Percentiles rank a stretch among this genome's conserved stretches.
Conservation (phyloP, 345 rosid species). For the Cochlearia excelsa region DNA sequence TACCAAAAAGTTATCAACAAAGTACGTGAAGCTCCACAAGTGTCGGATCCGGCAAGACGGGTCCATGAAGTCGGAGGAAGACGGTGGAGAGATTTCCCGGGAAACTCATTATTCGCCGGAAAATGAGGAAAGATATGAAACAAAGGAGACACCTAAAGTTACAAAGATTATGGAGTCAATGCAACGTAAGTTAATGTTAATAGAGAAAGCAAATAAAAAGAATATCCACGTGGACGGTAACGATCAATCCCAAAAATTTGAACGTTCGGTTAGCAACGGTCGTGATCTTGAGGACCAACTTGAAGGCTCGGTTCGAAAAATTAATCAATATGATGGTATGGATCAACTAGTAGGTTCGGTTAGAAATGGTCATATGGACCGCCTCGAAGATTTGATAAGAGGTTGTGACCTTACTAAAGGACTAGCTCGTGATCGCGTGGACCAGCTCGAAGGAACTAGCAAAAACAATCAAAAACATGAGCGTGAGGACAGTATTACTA, state of each 20-base stretch:
- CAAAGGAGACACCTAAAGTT: slow-evolving; percentile 22
- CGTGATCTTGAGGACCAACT: neutral
- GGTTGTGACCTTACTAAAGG: slow-evolving; percentile 11
- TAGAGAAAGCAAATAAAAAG: slow-evolving; percentile 21
- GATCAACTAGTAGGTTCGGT: slow-evolving; percentile 22
- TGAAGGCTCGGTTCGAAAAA: slow-evolving; percentile 7
- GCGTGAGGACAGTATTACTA: too few species aligned
- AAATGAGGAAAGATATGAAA: neutral
- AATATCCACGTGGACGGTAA: slow-evolving; percentile 17
- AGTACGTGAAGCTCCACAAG: slow-evolving; percentile 35
- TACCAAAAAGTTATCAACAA: slow-evolving; percentile 31
- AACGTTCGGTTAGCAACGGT: slow-evolving; percentile 20
- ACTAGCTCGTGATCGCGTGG: slow-evolving; percentile 2
- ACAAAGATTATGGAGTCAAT: slow-evolving; percentile 33
- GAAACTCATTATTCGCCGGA: slow-evolving; percentile 2
- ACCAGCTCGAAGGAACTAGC: slow-evolving; percentile 16
- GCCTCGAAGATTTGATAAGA: slow-evolving; percentile 31
- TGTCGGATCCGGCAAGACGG: slow-evolving; percentile 24
- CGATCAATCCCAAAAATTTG: slow-evolving; percentile 6
- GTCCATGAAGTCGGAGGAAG: slow-evolving; percentile 27
- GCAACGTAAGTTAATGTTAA: slow-evolving; percentile 34
- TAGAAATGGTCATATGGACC: slow-evolving; percentile 29
- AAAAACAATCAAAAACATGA: slow-evolving; percentile 1
- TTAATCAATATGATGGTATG: neutral
- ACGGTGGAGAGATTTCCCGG: slow-evolving; percentile 11